These are phyloP conservation scores for Berberis thunbergii DNA, from an alignment of 164 flowering plant genomes.

Conservation along the genomic window DNA sequence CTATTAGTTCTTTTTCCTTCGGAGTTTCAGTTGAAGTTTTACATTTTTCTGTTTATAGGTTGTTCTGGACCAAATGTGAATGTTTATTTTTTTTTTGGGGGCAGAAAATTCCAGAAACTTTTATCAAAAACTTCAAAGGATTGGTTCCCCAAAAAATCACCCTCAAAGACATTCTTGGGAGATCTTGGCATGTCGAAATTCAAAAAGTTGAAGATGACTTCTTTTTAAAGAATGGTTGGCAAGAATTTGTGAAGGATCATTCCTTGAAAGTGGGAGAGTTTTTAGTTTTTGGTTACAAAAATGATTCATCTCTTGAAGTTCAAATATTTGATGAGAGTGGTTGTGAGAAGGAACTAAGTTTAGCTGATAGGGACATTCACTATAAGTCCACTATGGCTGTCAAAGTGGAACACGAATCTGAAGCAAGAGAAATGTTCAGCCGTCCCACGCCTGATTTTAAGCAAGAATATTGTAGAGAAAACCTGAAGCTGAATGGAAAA, in stretches of 20 bases:
- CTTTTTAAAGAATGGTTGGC: conserved; percentile 22
- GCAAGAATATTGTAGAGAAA: neutral
- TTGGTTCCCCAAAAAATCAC: conserved; percentile 4
- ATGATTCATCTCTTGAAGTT: conserved; percentile 12
- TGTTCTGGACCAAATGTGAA: neutral
- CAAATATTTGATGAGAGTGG: conserved; percentile 15
- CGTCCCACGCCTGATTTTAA: conserved; percentile 1
- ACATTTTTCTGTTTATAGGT: neutral
- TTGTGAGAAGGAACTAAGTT: conserved; percentile 18
- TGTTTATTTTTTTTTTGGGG: neutral
- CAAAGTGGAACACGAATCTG: conserved; percentile 8
- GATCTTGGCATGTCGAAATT: conserved; percentile 13
- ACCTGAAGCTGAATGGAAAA: neutral
- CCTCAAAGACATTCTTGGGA: conserved; percentile 8
- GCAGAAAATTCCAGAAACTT: conserved; percentile 27
- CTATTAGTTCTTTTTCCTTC: too few relatives aligned
- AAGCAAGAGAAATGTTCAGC: conserved; percentile 1
- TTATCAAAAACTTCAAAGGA: conserved; percentile 15
- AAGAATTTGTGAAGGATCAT: conserved; percentile 14
- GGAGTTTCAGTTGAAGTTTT: neutral
- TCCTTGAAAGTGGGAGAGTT: conserved; percentile 16
- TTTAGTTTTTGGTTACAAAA: conserved; percentile 15
- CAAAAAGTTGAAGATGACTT: conserved; percentile 3
- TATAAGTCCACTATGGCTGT: neutral
- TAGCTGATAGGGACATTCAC: neutral